phyloP scores from a whole-genome alignment of 495 filamentous ascomycete genomes.

The Diplogelasinospora grovesii region DNA sequence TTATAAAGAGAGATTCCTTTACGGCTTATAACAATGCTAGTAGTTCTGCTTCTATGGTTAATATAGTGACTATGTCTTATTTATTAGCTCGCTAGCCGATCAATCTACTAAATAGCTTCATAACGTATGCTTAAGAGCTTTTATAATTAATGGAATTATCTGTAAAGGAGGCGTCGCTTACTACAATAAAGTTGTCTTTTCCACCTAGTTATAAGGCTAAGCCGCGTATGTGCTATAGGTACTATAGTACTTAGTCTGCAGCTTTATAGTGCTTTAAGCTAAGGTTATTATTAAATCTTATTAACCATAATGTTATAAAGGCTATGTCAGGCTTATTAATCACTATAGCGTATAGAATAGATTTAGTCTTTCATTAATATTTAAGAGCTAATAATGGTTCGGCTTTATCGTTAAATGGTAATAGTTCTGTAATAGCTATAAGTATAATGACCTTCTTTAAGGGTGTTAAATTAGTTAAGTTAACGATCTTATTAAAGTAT shows the following conservation, averaged over 20 bases:
- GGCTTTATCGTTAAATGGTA: neutral
- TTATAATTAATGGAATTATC: constrained; percentile 1
- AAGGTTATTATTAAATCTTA: constrained; percentile 4
- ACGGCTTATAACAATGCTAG: no score
- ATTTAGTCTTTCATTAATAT: constrained; percentile 6
- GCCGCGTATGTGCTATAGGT: constrained; percentile 1
- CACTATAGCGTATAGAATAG: constrained; percentile 7
- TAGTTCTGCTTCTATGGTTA: no score
- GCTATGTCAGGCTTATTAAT: constrained; percentile 11
- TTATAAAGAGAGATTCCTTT: no score
- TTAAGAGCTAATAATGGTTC: neutral
- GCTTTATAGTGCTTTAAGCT: constrained; percentile 5
- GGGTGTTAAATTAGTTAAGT: neutral
- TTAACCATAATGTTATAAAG: constrained; percentile 1
- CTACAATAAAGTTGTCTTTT: constrained; percentile 2
- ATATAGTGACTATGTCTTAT: no score
- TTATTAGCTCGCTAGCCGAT: no score
- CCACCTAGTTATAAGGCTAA: constrained; percentile 6
- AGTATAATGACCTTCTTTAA: neutral
- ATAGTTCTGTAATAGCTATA: constrained; percentile 1
- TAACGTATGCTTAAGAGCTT: no score
- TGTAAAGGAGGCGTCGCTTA: constrained; percentile 3
- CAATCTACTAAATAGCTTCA: no score
- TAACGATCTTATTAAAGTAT: constrained; percentile 5
- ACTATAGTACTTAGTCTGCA: constrained; percentile 5